A percentile compares a stretch with the other conserved stretches of the same genome.
These are phyloP conservation scores for Rhynchospora breviuscula DNA, from an alignment of 176 grass and related monocot species.

Conservation along the genomic window DNA sequence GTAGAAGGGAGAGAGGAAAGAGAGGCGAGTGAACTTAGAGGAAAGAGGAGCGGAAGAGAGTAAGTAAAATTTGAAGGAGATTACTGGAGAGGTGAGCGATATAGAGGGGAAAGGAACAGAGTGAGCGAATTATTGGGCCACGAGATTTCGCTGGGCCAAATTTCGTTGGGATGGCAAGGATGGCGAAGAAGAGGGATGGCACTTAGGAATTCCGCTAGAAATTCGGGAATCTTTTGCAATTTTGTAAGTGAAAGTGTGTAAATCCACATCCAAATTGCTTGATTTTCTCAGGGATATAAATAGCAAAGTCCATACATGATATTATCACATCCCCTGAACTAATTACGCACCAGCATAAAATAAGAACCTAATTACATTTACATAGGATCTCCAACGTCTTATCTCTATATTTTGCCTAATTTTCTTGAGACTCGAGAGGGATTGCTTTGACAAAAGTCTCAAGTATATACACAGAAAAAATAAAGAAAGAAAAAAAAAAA, in stretches of 20 bases:
- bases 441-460: neutral
- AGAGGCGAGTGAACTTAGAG: no score
- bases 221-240: neutral
- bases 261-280: neutral
- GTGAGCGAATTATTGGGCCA: no score
- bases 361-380: neutral
- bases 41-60: no score
- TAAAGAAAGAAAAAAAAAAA: neutral
- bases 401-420: neutral
- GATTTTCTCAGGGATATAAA: no score
- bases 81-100: no score
- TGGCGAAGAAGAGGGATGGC: no score
- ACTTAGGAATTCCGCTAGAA: no score
- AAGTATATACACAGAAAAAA: neutral
- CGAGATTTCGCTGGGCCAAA: no score
- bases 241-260: neutral
- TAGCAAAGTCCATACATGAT: neutral
- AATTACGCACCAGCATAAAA: neutral
- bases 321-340: neutral
- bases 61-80: no score
- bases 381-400: neutral
- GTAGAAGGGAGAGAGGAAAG: no score
- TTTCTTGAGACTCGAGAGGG: neutral
- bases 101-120: no score
- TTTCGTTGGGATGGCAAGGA: no score